Percentiles rank a stretch among this genome's conserved stretches.
phyloP scores from a whole-genome alignment of 2,329 filamentous ascomycete species.

The Didymella pomorum region DNA sequence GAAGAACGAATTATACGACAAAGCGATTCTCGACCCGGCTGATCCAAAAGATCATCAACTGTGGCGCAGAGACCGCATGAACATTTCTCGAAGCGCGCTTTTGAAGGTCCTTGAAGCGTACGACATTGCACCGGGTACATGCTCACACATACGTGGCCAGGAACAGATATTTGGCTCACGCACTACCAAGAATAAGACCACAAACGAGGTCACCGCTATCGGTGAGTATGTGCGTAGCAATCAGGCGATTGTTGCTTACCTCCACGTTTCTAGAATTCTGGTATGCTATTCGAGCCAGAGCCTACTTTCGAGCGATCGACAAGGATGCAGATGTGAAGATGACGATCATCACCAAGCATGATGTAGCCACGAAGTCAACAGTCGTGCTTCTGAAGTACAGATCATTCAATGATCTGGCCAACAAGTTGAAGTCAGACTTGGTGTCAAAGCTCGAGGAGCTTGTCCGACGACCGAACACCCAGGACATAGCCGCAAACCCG shows the following conservation, averaged over 20 bases:
- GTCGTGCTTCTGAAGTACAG: slow-evolving; percentile 21
- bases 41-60: background rate
- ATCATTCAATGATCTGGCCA: slow-evolving; percentile 20
- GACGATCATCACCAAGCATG: slow-evolving; percentile 16
- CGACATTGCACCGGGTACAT: slow-evolving; percentile 17
- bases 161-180: slow-evolving; percentile 24
- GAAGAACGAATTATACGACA: slow-evolving; percentile 19
- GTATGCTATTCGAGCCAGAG: slow-evolving; percentile 22
- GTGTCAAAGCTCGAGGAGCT: background rate
- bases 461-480: background rate
- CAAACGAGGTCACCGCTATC: slow-evolving; percentile 4
- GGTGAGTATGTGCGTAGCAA: background rate
- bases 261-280: slow-evolving; percentile 3
- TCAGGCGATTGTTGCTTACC: no score
- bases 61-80: slow-evolving; percentile 9
- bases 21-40: slow-evolving; percentile 6
- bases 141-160: slow-evolving; percentile 24
- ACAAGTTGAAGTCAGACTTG: slow-evolving; percentile 15
- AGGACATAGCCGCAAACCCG: slow-evolving; percentile 6
- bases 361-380: slow-evolving; percentile 10
- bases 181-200: slow-evolving; percentile 8
- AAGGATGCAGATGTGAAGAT: slow-evolving; percentile 22
- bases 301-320: slow-evolving; percentile 15
- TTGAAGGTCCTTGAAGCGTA: slow-evolving; percentile 15
- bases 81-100: slow-evolving; percentile 14